phyloP scores from a whole-genome alignment of 306 rosid species.

The Cucurbita ficifolia region DNA sequence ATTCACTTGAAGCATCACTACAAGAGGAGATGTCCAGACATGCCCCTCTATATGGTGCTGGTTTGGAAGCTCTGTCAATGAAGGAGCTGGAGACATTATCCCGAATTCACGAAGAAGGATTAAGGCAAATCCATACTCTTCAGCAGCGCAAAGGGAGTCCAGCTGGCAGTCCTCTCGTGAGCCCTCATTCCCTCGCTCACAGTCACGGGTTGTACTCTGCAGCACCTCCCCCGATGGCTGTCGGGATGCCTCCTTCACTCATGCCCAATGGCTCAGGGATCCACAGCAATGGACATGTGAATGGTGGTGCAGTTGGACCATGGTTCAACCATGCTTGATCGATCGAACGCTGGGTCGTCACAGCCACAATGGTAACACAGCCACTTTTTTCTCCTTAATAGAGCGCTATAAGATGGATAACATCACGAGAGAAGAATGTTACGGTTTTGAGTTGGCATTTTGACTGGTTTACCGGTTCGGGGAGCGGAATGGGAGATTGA shows the following conservation, averaged over 20 bases:
- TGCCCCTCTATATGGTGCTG: constrained; percentile 93
- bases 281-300: constrained; percentile 88
- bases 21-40: constrained; percentile 97
- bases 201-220: constrained; percentile 63
- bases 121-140: constrained; percentile 83
- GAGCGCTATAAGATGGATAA: constrained; percentile 7
- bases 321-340: constrained; percentile 73
- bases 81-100: constrained; percentile 85
- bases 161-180: constrained; percentile 60
- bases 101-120: constrained; percentile 90
- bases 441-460: constrained; percentile 2
- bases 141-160: constrained; percentile 81
- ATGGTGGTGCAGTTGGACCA: constrained; percentile 86
- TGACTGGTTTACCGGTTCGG: not conserved
- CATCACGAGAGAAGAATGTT: constrained; percentile 8
- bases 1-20: constrained; percentile 73
- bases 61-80: constrained; percentile 85
- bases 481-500: not conserved
- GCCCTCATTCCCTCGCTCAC: constrained; percentile 62
- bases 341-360: constrained; percentile 28
- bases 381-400: constrained; percentile 11
- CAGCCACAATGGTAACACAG: constrained; percentile 8
- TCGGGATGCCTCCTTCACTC: constrained; percentile 54
- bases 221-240: constrained; percentile 40
- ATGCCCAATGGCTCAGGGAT: constrained; percentile 66